Evolutionary conservation across 495 filamentous ascomycete species (phyloP), one percentile per base, ranked within the genome.

Genomic region (Neurospora hispaniola): DNA sequence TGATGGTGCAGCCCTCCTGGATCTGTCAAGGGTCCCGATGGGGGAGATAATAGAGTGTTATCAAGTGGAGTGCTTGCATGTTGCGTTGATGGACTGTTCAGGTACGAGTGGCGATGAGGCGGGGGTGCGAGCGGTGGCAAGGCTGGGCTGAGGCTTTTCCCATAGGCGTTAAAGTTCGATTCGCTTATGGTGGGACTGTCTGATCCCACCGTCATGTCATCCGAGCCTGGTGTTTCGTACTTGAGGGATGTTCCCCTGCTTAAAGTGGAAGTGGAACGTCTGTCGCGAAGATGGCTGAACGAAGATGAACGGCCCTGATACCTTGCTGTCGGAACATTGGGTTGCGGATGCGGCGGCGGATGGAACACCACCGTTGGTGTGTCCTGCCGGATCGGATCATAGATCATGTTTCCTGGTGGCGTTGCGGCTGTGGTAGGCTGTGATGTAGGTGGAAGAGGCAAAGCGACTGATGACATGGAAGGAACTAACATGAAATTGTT

Each of bases 391-490:
- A 87, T 86, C 2, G 86, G 85, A 46, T 87, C 86, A 71, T 81
- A 90, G 40, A 81, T 82, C 82, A 82, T 86, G 79, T 83, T 86
- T 70, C 83, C 86, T 71, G 81, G 84, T 7, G 77, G 87, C 59
- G 76, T 87, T 76, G 76, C 77, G 11, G 80, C 84, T 40, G 76
- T 74, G 0, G 76, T 75, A 62, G 71, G 70, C 16, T 76, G 74
- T 4, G 70, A 72, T 27, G 69, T 78, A n/a, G 69, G 75, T 18
- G 72, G 76, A 73, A 71, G 71, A 16, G 71, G 80, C 62, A 73
- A 35, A 20, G 69, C 69, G 0, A 76, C 54, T 9, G 27, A 27
- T 35, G 54, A 27, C 54, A 66, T 35, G 9, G 54, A 66, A 38
- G 54, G 12, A 10, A 35, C 35, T 8, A 14, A 66, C 54, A 66